phyloP scores from a whole-genome alignment of 352 stramenopile genomes.

The Globisporangium ultimum region DNA sequence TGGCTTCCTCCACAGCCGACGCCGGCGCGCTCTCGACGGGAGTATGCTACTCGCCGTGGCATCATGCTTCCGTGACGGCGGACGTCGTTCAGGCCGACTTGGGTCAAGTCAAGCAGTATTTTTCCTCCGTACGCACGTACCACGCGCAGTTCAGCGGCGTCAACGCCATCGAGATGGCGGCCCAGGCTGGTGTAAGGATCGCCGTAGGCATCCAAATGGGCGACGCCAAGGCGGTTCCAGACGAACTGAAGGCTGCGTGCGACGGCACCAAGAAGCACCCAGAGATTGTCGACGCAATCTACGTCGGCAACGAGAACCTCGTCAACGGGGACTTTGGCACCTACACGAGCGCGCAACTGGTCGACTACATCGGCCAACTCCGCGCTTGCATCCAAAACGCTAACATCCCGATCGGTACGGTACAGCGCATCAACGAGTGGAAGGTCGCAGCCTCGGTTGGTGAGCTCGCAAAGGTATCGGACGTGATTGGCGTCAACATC shows the following conservation, averaged over 20 bases:
- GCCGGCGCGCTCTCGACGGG: constrained; percentile 24
- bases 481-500: constrained; percentile 47
- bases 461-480: constrained; percentile 22
- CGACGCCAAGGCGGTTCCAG: constrained; percentile 28
- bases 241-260: constrained; percentile 59
- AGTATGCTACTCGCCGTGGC: constrained; percentile 66
- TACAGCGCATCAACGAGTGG: constrained; percentile 45
- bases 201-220: constrained; percentile 62
- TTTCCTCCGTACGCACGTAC: constrained; percentile 66
- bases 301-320: constrained; percentile 77
- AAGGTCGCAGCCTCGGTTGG: constrained; percentile 18
- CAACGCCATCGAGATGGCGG: constrained; percentile 49
- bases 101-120: constrained; percentile 33
- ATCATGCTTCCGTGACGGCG: constrained; percentile 29
- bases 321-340: constrained; percentile 44
- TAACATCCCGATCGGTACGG: constrained; percentile 50
- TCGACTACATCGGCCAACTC: constrained; percentile 51
- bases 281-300: constrained; percentile 43
- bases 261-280: constrained; percentile 36
- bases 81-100: constrained; percentile 33
- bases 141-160: constrained; percentile 47
- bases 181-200: constrained; percentile 40
- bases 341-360: constrained; percentile 32
- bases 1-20: constrained; percentile 11
- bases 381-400: constrained; percentile 38